A percentile compares a stretch with the other conserved stretches of the same genome.
Conservation (phyloP, 78 protist genomes). For the Chrysochromulina tobinii region DNA sequence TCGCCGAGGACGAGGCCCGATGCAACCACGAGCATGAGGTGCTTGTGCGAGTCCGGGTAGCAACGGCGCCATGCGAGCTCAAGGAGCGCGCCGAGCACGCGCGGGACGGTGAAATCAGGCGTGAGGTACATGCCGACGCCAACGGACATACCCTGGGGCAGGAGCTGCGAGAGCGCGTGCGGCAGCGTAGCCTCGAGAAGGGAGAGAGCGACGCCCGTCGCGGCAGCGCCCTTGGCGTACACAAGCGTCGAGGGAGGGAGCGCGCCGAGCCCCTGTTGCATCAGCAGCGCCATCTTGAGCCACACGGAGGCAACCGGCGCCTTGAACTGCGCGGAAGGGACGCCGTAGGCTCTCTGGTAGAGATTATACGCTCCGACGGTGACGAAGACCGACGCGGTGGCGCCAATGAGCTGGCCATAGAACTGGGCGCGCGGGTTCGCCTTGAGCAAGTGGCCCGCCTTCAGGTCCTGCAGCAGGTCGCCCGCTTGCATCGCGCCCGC, state of each 20-base stretch:
- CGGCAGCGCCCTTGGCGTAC: neutral
- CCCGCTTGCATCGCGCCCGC: constrained; percentile 72
- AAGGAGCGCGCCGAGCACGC: constrained; percentile 64
- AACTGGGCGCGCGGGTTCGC: constrained; percentile 74
- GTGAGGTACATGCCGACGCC: constrained; percentile 74
- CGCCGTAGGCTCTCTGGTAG: constrained; percentile 36
- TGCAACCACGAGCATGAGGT: constrained; percentile 68
- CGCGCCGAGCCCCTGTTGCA: constrained; percentile 14
- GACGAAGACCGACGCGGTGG: constrained; percentile 60
- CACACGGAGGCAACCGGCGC: constrained; percentile 59
- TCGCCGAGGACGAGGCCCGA: constrained; percentile 82
- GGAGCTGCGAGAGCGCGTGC: neutral
- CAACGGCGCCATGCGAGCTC: constrained; percentile 38
- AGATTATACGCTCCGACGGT: constrained; percentile 70
- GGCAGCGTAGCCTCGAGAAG: constrained; percentile 54
- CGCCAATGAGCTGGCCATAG: constrained; percentile 72
- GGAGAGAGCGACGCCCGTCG: constrained; percentile 31
- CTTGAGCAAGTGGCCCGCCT: constrained; percentile 73
- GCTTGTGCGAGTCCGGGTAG: neutral
- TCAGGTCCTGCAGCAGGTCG: constrained; percentile 81
- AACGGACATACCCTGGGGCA: constrained; percentile 74
- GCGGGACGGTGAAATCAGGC: constrained; percentile 70
- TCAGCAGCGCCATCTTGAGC: constrained; percentile 32
- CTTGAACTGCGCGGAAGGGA: neutral
- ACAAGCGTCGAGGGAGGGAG: neutral